Base-by-base conservation (phyloP, 2,329 filamentous ascomycete species). In the Diaporthe aspalathi region DNA sequence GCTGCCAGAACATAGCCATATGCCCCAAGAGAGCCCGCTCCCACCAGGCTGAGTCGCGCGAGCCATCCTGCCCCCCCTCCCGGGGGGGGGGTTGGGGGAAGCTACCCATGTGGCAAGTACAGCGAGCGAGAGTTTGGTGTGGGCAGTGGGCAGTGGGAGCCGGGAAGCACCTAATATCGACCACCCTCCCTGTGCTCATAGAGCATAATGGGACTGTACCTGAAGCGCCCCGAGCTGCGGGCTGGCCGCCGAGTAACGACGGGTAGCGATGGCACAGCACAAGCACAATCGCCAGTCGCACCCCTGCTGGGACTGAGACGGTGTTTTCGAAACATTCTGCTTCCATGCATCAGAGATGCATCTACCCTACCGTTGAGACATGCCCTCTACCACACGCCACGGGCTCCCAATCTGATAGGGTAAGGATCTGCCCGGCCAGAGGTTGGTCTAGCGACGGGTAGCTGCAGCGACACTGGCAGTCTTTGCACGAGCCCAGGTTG, bases 291-390 rank as follows among this genome's bases (percentile, higher is more conserved):
- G 47, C 62, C 63, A 65, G 68, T 57, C 54, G 60, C 47, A 65
- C 49, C 62, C 68, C 40, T 72, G 71, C 71, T 57, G 62, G 54
- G 47, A 63, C 68, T 67, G 63, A 70, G 68, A 70, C 68, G 62
- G 29, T 35, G 35, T 67, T 73, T 62, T 68, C 72, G 72, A 71
- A 71, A 69, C 65, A 67, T 71, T 69, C 78, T 78, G 79, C 78
- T 80, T 79, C 79, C 78, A 82, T 82, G 83, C 82, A 82, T 81
- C 77, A 81, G 76, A 76, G 76, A 83, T 87, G 85, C 85, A 85
- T 77, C 78, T 80, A 86, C 78, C 85, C 85, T 85, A 78, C 80
- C 79, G 78, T 81, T 79, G 83, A 81, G 81, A 76, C 77, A 79
- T 81, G 80, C 76, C 78, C 81, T 80, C 81, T 82, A 82, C 78